These are phyloP conservation scores for Neurospora discreta DNA, from an alignment of 495 filamentous ascomycete genomes.

Conservation along the genomic window DNA sequence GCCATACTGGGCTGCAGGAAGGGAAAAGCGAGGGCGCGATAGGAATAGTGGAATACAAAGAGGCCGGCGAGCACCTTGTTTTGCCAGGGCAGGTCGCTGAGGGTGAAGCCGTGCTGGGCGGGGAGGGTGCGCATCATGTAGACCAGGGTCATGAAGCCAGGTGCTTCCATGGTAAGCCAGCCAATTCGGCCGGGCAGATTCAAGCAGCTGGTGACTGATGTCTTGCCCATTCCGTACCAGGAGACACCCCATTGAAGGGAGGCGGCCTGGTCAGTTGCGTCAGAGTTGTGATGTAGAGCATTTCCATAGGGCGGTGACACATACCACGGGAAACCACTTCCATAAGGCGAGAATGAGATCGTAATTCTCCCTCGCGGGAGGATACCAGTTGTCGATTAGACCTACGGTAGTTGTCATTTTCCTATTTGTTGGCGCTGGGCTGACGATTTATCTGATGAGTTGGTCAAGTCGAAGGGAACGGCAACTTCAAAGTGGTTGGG, in stretches of 20 bases:
- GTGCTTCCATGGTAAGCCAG: conserved; percentile 80
- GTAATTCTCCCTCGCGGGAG: conserved; percentile 41
- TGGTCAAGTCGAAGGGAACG: not conserved
- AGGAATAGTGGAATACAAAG: conserved; percentile 74
- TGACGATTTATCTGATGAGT: not conserved
- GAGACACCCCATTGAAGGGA: conserved; percentile 51
- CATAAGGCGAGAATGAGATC: conserved; percentile 41
- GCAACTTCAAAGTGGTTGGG: not conserved
- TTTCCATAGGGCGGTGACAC: not conserved
- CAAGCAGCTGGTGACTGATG: conserved; percentile 56
- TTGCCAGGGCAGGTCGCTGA: conserved; percentile 44
- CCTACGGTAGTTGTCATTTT: conserved; percentile 13
- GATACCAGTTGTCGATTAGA: conserved; percentile 36
- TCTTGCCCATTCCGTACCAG: conserved; percentile 76
- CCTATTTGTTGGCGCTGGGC: not conserved
- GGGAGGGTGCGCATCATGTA: conserved; percentile 65
- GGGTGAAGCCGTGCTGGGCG: conserved; percentile 31
- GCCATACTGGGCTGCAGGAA: conserved; percentile 84
- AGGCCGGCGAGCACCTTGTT: conserved; percentile 57
- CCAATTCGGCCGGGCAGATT: conserved; percentile 83
- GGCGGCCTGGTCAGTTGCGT: conserved; percentile 32
- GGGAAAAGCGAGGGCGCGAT: conserved; percentile 76
- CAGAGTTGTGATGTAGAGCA: not conserved
- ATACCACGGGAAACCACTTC: conserved; percentile 35
- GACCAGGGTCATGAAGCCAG: conserved; percentile 62